Percentiles rank a stretch among this genome's conserved stretches.
Evolutionary conservation across 106 monocot species (phyloP).

Genomic region (Dendrobium officinale): DNA sequence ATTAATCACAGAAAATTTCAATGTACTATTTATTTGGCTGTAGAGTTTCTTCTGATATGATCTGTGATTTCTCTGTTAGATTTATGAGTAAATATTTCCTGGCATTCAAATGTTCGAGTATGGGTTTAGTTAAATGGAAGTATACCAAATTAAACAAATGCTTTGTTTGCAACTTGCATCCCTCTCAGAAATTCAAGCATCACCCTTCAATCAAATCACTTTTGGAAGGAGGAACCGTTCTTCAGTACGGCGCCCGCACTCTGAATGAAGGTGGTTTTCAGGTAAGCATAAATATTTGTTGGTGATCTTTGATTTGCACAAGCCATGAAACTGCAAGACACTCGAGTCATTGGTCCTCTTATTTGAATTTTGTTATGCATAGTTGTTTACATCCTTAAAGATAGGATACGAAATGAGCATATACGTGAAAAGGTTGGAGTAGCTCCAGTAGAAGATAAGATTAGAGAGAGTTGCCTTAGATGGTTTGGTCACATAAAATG

Average conservation of each 20-base stretch:
- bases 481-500: no score
- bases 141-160: background rate
- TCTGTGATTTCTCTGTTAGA: background rate
- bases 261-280: conserved; percentile 99
- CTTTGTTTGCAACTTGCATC: background rate
- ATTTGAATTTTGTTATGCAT: background rate
- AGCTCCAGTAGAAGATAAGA: no score
- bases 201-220: conserved; percentile 75
- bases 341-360: background rate
- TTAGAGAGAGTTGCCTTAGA: no score
- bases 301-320: background rate
- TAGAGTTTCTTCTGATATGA: background rate
- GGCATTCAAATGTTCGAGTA: background rate
- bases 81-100: background rate
- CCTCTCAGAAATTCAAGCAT: conserved; percentile 78
- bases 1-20: background rate
- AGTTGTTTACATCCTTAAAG: background rate
- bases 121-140: background rate
- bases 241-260: conserved; percentile 95
- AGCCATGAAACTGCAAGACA: background rate
- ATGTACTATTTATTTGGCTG: background rate
- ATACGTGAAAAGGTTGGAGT: no score
- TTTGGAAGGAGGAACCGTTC: conserved; percentile 84
- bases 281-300: conserved; percentile 28
- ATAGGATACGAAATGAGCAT: no score